phyloP scores from a whole-genome alignment of 208 protist genomes.

The Leishmania braziliensis region DNA sequence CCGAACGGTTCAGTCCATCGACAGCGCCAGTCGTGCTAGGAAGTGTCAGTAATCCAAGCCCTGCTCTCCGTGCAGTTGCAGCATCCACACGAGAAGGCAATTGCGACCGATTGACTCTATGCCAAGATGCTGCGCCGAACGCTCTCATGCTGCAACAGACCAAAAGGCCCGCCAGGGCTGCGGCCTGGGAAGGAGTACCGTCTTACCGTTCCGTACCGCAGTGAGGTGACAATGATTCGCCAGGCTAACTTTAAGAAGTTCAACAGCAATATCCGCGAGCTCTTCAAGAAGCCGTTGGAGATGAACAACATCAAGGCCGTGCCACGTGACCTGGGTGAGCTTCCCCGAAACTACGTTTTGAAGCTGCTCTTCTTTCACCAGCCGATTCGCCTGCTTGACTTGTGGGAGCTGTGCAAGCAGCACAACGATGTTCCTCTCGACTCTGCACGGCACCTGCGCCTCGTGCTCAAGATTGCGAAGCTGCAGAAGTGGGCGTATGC shows the following conservation, averaged over 20 bases:
- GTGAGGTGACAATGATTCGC: constrained; percentile 83
- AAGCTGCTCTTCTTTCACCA: constrained; percentile 90
- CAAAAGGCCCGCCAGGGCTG: constrained; percentile 81
- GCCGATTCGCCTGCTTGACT: constrained; percentile 75
- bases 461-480: constrained; percentile 86
- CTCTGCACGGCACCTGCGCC: constrained; percentile 84
- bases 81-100: background rate
- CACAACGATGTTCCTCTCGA: constrained; percentile 89
- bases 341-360: constrained; percentile 87
- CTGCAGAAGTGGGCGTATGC: constrained; percentile 89
- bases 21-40: background rate
- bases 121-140: constrained; percentile 62
- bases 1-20: background rate
- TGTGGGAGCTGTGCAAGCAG: constrained; percentile 87
- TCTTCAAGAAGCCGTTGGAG: constrained; percentile 81
- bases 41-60: background rate
- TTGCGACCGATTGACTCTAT: background rate
- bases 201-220: constrained; percentile 83
- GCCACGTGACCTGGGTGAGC: constrained; percentile 86
- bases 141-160: constrained; percentile 43
- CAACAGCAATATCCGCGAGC: constrained; percentile 88
- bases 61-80: constrained; percentile 3
- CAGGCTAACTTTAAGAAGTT: constrained; percentile 49
- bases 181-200: constrained; percentile 80
- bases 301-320: constrained; percentile 88